phyloP scores from a whole-genome alignment of 2,329 filamentous ascomycete genomes.

The Xylaria sp. region DNA sequence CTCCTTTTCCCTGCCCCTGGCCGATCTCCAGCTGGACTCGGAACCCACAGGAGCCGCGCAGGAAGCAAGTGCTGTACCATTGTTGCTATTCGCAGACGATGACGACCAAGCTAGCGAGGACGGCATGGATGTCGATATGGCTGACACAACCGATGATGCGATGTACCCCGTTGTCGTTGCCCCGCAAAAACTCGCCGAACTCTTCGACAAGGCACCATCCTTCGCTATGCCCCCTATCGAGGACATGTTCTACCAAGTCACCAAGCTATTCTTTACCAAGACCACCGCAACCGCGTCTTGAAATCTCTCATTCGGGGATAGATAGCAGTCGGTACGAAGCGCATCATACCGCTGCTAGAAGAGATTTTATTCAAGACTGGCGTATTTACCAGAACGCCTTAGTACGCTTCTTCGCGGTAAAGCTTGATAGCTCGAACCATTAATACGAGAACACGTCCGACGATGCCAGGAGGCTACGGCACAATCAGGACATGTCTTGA shows the following conservation, averaged over 20 bases:
- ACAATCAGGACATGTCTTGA: neutral
- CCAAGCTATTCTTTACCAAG: constrained; percentile 57
- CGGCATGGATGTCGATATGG: constrained; percentile 42
- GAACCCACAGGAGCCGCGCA: constrained; percentile 27
- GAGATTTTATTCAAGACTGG: neutral
- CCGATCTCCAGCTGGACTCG: constrained; percentile 46
- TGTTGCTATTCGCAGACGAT: constrained; percentile 37
- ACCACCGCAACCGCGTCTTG: constrained; percentile 35
- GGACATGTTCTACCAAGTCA: constrained; percentile 70
- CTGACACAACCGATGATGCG: constrained; percentile 46
- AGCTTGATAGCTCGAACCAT: neutral
- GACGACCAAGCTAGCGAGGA: constrained; percentile 38
- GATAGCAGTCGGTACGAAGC: neutral
- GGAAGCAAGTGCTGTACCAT: constrained; percentile 28
- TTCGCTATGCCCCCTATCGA: constrained; percentile 67
- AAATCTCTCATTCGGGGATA: neutral
- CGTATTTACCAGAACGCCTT: neutral
- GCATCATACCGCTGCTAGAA: neutral
- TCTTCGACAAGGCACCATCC: constrained; percentile 65
- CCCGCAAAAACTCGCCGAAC: constrained; percentile 60
- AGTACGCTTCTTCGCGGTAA: neutral
- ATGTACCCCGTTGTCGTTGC: constrained; percentile 57
- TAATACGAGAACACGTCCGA: neutral
- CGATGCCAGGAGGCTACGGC: neutral
- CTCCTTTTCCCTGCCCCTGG: constrained; percentile 50